Evolutionary conservation across 805 yeast genomes (phyloP).

Genomic region (Candida nitratophila): DNA sequence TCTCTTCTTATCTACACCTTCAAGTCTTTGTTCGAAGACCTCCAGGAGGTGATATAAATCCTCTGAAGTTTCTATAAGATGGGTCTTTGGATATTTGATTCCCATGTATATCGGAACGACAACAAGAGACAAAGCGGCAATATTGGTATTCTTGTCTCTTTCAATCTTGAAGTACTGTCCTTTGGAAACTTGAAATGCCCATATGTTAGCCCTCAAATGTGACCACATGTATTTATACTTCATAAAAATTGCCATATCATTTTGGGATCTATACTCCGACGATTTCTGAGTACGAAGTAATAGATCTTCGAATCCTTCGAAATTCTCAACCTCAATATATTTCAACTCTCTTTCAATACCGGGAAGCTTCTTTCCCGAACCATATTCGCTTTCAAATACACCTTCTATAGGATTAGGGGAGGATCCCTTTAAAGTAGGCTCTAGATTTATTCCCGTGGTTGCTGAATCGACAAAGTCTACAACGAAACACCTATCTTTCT

Average conservation of each 20-base stretch:
- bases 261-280: slow-evolving; percentile 6
- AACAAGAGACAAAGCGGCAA: slow-evolving; percentile 7
- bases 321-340: slow-evolving; percentile 22
- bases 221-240: slow-evolving; percentile 10
- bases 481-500: slow-evolving; percentile 62
- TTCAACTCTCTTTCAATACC: slow-evolving; percentile 11
- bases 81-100: slow-evolving; percentile 10
- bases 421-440: slow-evolving; percentile 18
- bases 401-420: slow-evolving; percentile 4
- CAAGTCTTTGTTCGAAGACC: slow-evolving; percentile 9
- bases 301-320: slow-evolving; percentile 21
- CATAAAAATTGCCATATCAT: slow-evolving; percentile 1
- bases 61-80: slow-evolving; percentile 4
- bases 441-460: slow-evolving; percentile 20
- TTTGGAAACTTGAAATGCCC: slow-evolving; percentile 14
- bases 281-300: slow-evolving; percentile 10
- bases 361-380: too few species aligned
- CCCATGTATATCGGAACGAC: slow-evolving; percentile 6
- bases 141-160: slow-evolving; percentile 7
- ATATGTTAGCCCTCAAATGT: slow-evolving; percentile 12
- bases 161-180: slow-evolving; percentile 14
- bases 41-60: slow-evolving; percentile 13
- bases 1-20: slow-evolving; percentile 4
- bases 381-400: slow-evolving; percentile 5
- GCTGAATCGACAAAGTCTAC: slow-evolving; percentile 69